Percentiles rank a stretch among this genome's conserved stretches.
These are phyloP conservation scores for Elsinoe fawcettii DNA, from an alignment of 2,329 filamentous ascomycete species.

Conservation along the genomic window DNA sequence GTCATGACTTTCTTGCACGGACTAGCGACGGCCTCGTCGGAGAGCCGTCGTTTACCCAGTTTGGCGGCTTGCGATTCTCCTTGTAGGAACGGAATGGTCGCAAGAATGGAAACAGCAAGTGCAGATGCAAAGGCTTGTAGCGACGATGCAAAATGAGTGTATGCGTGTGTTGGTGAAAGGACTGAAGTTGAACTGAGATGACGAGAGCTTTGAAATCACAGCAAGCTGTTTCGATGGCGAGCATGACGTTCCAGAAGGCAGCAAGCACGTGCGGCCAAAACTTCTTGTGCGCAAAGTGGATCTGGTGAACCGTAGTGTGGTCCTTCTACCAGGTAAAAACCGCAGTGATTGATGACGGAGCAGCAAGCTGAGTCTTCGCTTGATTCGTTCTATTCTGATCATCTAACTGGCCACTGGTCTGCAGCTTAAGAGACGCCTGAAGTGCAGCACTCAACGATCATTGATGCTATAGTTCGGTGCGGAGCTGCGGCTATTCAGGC, in stretches of 20 bases:
- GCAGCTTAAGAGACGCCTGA: too few relatives aligned
- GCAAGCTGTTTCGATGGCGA: constrained; percentile 3
- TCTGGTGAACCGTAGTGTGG: not conserved
- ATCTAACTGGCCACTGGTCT: too few relatives aligned
- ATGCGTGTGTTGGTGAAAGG: not conserved
- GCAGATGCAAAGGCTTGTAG: not conserved
- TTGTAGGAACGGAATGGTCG: not conserved
- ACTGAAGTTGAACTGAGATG: not conserved
- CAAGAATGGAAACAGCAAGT: not conserved
- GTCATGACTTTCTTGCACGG: constrained; percentile 48
- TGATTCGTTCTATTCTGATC: too few relatives aligned
- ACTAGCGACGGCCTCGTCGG: constrained; percentile 38
- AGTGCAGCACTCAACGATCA: too few relatives aligned
- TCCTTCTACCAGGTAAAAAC: not conserved
- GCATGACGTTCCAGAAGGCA: constrained; percentile 12
- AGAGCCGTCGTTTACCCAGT: constrained; percentile 47
- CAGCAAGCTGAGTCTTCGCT: too few relatives aligned
- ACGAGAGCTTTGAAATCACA: constrained; percentile 5
- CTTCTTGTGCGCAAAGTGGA: not conserved
- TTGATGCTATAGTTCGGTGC: not conserved
- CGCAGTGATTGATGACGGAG: too few relatives aligned
- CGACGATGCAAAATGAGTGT: constrained; percentile 5
- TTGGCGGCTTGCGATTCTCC: constrained; percentile 26
- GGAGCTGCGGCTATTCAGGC: not conserved
- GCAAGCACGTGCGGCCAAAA: not conserved